Evolutionary conservation across 176 grass and related monocot genomes (phyloP).

Genomic region (Elymus sibiricus): DNA sequence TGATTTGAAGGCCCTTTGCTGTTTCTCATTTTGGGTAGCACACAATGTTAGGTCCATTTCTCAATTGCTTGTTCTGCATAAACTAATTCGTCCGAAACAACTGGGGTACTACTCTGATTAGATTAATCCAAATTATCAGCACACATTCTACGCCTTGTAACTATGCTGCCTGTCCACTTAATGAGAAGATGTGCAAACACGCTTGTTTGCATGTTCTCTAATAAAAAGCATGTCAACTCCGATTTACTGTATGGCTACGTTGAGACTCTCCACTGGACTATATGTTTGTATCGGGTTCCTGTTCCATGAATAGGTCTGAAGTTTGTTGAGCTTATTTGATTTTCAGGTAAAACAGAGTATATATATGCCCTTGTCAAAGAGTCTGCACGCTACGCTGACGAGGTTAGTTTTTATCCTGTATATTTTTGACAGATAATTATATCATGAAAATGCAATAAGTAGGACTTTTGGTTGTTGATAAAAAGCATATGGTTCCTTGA

Average conservation of each 20-base stretch:
- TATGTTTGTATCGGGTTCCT: not conserved
- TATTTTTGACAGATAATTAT: not conserved
- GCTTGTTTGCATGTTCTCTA: not conserved
- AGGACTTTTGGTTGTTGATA: not conserved
- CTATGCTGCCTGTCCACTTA: not conserved
- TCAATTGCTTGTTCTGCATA: slow-evolving; percentile 10
- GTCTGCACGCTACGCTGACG: slow-evolving; percentile 53
- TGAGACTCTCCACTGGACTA: not conserved
- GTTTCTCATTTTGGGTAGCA: not conserved
- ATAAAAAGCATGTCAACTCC: not conserved
- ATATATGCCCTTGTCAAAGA: slow-evolving; percentile 72
- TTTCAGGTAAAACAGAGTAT: slow-evolving; percentile 96
- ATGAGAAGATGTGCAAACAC: not conserved
- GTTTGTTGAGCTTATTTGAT: not conserved
- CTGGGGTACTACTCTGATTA: not conserved
- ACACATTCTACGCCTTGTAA: not conserved
- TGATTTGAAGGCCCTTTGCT: not conserved
- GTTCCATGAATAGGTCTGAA: slow-evolving; percentile 2
- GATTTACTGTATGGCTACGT: not conserved
- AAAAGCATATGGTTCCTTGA: not conserved
- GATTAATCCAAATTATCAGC: not conserved
- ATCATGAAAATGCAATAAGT: not conserved
- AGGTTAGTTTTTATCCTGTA: slow-evolving; percentile 53
- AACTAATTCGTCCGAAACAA: not conserved
- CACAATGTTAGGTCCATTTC: not conserved